These are phyloP conservation scores for Cynanchum wilfordii DNA, from an alignment of 257 asterid genomes.

Conservation along the genomic window DNA sequence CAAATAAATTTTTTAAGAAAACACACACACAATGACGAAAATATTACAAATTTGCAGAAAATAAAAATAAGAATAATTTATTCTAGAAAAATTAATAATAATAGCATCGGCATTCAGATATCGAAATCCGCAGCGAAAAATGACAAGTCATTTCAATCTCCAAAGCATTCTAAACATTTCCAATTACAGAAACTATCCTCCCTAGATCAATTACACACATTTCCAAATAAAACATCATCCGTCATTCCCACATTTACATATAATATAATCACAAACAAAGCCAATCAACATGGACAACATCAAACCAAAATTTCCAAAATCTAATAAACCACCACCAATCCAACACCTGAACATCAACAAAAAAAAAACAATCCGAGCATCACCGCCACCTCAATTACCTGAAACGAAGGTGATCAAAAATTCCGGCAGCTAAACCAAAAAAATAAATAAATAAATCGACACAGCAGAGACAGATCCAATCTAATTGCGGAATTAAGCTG, in stretches of 20 bases:
- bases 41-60: conserved; percentile 21
- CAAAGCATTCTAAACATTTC: conserved; percentile 12
- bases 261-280: background rate
- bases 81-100: too few relatives aligned
- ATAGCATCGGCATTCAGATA: conserved; percentile 6
- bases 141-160: conserved; percentile 7
- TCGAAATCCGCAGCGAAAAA: conserved; percentile 1
- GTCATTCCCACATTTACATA: background rate
- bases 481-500: conserved; percentile 14
- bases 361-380: background rate
- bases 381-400: conserved; percentile 9
- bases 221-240: background rate
- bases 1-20: conserved; percentile 10
- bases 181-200: background rate
- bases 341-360: background rate
- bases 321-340: background rate
- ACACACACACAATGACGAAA: background rate
- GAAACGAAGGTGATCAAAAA: background rate
- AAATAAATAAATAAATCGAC: conserved; percentile 1
- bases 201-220: conserved; percentile 12
- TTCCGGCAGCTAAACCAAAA: background rate
- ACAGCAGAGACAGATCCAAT: conserved; percentile 22
- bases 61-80: background rate
- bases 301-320: background rate
- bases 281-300: background rate